Percentiles rank a stretch among this genome's conserved stretches.
These are phyloP conservation scores for Paramecium primaurelia DNA, from an alignment of 73 alveolate genomes.

Conservation along the genomic window DNA sequence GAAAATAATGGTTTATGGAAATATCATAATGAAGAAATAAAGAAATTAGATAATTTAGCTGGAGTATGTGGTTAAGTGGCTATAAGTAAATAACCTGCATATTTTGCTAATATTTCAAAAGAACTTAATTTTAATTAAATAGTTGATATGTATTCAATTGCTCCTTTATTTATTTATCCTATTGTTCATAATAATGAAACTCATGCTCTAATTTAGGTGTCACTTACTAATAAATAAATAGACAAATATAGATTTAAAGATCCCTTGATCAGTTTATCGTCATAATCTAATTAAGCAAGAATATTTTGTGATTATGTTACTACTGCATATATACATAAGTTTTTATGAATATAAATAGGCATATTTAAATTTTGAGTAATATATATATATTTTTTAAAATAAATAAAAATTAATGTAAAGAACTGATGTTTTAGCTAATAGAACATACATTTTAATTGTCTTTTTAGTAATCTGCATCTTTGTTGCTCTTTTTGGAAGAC, in stretches of 20 bases:
- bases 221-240: slow-evolving; percentile 9
- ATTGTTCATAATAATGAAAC: not conserved
- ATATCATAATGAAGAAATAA: not conserved
- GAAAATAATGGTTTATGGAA: not conserved
- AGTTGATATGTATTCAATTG: slow-evolving; percentile 30
- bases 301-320: not conserved
- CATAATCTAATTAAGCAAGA: not conserved
- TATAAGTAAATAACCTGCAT: not conserved
- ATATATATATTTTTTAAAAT: not conserved
- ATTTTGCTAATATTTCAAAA: not conserved
- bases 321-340: not conserved
- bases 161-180: not conserved
- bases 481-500: not conserved
- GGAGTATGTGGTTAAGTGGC: not conserved
- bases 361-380: not conserved
- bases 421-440: not conserved
- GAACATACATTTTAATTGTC: not conserved
- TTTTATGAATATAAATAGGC: not conserved
- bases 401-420: not conserved
- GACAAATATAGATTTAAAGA: not conserved
- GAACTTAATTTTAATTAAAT: not conserved
- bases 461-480: not conserved
- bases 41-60: not conserved
- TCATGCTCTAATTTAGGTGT: not conserved
- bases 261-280: not conserved